These are phyloP conservation scores for Exsudoporus floridanus DNA, from an alignment of 1,284 basidiomycete species.

Conservation along the genomic window DNA sequence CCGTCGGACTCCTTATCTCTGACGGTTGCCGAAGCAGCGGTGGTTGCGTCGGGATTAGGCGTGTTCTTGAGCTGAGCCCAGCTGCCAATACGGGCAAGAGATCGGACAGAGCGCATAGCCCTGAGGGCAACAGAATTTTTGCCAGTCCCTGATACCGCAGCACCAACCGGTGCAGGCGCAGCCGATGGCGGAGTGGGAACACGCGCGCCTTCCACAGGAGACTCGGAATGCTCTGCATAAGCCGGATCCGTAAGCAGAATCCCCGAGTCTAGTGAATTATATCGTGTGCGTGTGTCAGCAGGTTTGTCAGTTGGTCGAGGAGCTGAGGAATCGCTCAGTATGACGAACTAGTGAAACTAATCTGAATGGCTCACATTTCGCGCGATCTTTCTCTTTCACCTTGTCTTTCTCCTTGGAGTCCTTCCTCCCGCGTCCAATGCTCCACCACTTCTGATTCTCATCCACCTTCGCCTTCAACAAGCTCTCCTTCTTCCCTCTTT, in stretches of 20 bases:
- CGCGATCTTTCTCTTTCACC: conserved; percentile 38
- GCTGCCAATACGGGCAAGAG: conserved; percentile 66
- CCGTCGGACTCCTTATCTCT: conserved; percentile 39
- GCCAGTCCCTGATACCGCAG: conserved; percentile 11
- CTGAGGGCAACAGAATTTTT: conserved; percentile 68
- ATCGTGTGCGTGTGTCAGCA: conserved; percentile 45
- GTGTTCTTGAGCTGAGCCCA: conserved; percentile 59
- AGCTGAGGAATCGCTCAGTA: conserved; percentile 38
- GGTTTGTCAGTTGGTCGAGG: conserved; percentile 41
- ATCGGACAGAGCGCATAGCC: conserved; percentile 72
- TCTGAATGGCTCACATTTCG: conserved; percentile 43
- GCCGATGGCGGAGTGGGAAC: conserved; percentile 23
- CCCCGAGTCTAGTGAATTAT: conserved; percentile 65
- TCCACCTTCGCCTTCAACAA: conserved; percentile 45
- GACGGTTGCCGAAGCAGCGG: conserved; percentile 9
- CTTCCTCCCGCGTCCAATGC: conserved; percentile 65
- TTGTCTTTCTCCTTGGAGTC: conserved; percentile 60
- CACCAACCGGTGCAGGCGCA: conserved; percentile 28
- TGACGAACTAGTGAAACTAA: background rate
- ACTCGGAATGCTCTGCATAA: conserved; percentile 8
- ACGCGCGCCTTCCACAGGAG: conserved; percentile 12
- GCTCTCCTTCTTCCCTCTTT: conserved; percentile 29
- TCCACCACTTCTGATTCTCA: conserved; percentile 77
- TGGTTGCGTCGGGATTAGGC: conserved; percentile 37
- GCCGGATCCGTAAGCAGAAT: conserved; percentile 41